A percentile compares a stretch with the other conserved stretches of the same genome.
phyloP scores from a whole-genome alignment of 2,329 filamentous ascomycete genomes.

The Pseudogymnoascus sp. region DNA sequence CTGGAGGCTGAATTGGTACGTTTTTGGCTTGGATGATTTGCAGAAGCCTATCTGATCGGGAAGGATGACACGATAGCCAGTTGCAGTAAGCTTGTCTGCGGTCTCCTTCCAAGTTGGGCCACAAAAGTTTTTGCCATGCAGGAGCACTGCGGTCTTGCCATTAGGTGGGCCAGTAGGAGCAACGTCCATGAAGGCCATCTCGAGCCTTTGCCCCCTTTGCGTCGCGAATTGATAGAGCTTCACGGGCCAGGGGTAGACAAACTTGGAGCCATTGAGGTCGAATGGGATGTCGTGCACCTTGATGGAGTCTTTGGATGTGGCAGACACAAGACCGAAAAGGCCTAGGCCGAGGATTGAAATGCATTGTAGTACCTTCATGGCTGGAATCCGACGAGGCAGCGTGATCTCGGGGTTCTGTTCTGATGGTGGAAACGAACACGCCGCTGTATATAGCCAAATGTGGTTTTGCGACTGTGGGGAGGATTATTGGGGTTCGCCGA shows the following conservation, averaged over 20 bases:
- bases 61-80: constrained; percentile 45
- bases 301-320: constrained; percentile 23
- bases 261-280: not conserved
- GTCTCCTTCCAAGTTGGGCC: constrained; percentile 45
- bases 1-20: constrained; percentile 46
- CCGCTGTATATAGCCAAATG: not conserved
- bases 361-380: not conserved
- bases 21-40: constrained; percentile 45
- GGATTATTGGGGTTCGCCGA: not conserved
- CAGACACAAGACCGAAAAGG: not conserved
- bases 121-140: constrained; percentile 52
- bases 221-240: constrained; percentile 42
- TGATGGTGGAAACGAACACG: not conserved
- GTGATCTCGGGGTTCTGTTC: not conserved
- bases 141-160: constrained; percentile 29
- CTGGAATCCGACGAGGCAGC: not conserved
- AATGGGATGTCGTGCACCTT: not conserved
- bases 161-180: constrained; percentile 30
- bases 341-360: not conserved
- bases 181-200: constrained; percentile 52
- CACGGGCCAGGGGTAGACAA: constrained; percentile 42
- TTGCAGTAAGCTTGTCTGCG: constrained; percentile 33
- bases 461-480: not conserved
- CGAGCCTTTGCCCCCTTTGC: constrained; percentile 37
- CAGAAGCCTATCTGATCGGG: constrained; percentile 51